These are phyloP conservation scores for Parachaetomium inaequale DNA, from an alignment of 495 filamentous ascomycete species.

Conservation along the genomic window DNA sequence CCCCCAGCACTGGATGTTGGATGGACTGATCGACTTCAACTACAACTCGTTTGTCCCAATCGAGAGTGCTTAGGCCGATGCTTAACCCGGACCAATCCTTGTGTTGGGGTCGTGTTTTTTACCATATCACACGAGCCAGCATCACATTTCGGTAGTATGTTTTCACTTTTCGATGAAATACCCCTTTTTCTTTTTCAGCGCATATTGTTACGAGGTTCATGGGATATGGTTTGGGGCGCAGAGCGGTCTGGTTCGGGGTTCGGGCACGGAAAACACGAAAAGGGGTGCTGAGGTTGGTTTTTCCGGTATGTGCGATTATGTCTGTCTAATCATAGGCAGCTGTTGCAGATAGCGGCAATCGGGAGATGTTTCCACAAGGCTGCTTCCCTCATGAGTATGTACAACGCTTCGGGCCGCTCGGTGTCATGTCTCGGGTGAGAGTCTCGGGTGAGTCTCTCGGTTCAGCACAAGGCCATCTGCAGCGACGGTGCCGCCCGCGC, in stretches of 20 bases:
- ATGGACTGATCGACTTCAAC: slow-evolving; percentile 77
- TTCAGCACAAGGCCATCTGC: background rate
- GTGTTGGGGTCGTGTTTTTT: background rate
- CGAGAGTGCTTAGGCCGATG: slow-evolving; percentile 36
- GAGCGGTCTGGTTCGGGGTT: background rate
- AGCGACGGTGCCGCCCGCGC: background rate
- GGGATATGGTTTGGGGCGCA: background rate
- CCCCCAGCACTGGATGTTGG: slow-evolving; percentile 85
- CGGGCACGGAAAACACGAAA: slow-evolving; percentile 2
- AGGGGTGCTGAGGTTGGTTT: background rate
- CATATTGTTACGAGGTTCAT: slow-evolving; percentile 7
- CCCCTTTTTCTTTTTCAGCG: slow-evolving; percentile 16
- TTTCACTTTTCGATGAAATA: slow-evolving; percentile 16
- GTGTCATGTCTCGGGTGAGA: no score
- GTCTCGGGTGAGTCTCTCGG: no score
- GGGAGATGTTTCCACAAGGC: background rate
- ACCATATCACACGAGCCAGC: background rate
- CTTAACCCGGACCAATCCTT: background rate
- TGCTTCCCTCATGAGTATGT: no score
- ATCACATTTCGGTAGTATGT: slow-evolving; percentile 10
- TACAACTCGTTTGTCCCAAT: slow-evolving; percentile 56
- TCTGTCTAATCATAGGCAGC: slow-evolving; percentile 7
- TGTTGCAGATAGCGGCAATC: slow-evolving; percentile 3
- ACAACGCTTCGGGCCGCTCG: background rate
- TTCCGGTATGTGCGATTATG: background rate